A percentile compares a stretch with the other conserved stretches of the same genome.
Conservation (phyloP, 1,284 basidiomycete species). For the Hypsizygus ulmarius region DNA sequence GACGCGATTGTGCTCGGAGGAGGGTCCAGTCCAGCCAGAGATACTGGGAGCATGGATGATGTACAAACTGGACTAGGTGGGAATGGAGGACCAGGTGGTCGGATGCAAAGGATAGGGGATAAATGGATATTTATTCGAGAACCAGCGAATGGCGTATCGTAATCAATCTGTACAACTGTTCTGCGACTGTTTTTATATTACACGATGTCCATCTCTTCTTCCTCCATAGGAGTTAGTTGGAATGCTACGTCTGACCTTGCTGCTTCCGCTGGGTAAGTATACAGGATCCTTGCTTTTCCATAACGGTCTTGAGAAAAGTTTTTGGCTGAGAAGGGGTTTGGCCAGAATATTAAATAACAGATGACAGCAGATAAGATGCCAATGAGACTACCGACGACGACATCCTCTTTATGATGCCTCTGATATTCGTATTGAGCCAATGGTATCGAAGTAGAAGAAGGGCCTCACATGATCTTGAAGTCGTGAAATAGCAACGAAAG, state of each 20-base stretch:
- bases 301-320: slow-evolving; percentile 29
- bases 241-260: slow-evolving; percentile 35
- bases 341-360: slow-evolving; percentile 63
- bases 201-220: slow-evolving; percentile 42
- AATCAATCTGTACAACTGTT: slow-evolving; percentile 24
- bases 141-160: slow-evolving; percentile 14
- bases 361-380: slow-evolving; percentile 49
- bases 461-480: slow-evolving; percentile 61
- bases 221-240: slow-evolving; percentile 47
- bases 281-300: slow-evolving; percentile 41
- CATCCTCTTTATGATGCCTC: slow-evolving; percentile 69
- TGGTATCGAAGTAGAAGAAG: slow-evolving; percentile 1
- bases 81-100: slow-evolving; percentile 39
- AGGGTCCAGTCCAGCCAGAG: slow-evolving; percentile 24
- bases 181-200: slow-evolving; percentile 30
- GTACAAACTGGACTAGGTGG: slow-evolving; percentile 12
- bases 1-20: slow-evolving; percentile 59
- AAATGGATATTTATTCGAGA: slow-evolving; percentile 68
- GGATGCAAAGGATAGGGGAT: slow-evolving; percentile 70
- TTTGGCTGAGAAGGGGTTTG: slow-evolving; percentile 48
- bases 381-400: slow-evolving; percentile 58
- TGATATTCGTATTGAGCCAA: slow-evolving; percentile 24
- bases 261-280: slow-evolving; percentile 26
- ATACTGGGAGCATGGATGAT: slow-evolving; percentile 11
- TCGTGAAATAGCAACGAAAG: slow-evolving; percentile 60